Evolutionary conservation across 208 protist genomes (phyloP).

Genomic region (Trypanosoma avium): DNA sequence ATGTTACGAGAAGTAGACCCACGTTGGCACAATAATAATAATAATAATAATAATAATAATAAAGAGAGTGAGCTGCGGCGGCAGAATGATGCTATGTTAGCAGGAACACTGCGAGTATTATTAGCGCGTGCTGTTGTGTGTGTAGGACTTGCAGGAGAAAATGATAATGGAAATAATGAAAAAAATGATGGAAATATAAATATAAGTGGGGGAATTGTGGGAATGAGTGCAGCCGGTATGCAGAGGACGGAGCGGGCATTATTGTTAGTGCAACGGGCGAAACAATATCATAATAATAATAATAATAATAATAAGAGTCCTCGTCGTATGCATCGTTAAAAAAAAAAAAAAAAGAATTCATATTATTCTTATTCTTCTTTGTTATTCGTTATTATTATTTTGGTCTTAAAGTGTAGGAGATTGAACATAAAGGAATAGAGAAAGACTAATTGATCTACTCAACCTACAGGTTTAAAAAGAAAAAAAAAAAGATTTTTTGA

Average conservation of each 20-base stretch:
- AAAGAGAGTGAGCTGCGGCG: constrained; percentile 7
- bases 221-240: constrained; percentile 20
- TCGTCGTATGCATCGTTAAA: background rate
- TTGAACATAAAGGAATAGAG: too few species aligned
- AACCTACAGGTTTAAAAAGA: too few species aligned
- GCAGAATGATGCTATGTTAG: constrained; percentile 54
- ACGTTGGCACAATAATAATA: constrained; percentile 23
- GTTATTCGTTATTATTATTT: background rate
- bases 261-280: constrained; percentile 25
- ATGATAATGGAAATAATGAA: too few species aligned
- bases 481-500: too few species aligned
- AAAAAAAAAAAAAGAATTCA: background rate
- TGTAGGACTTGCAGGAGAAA: constrained; percentile 43
- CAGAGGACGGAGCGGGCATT: constrained; percentile 41
- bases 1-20: constrained; percentile 50
- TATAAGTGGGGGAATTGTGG: constrained; percentile 34
- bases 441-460: too few species aligned
- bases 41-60: constrained; percentile 12
- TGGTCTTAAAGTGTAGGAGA: too few species aligned
- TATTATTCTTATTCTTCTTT: background rate
- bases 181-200: too few species aligned
- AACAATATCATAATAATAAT: constrained; percentile 2
- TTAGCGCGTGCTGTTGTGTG: constrained; percentile 61
- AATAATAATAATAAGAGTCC: constrained; percentile 3
- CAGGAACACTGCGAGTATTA: constrained; percentile 69